Conservation (phyloP, 1,139 yeast genomes). For the Blastobotrys proliferans region DNA sequence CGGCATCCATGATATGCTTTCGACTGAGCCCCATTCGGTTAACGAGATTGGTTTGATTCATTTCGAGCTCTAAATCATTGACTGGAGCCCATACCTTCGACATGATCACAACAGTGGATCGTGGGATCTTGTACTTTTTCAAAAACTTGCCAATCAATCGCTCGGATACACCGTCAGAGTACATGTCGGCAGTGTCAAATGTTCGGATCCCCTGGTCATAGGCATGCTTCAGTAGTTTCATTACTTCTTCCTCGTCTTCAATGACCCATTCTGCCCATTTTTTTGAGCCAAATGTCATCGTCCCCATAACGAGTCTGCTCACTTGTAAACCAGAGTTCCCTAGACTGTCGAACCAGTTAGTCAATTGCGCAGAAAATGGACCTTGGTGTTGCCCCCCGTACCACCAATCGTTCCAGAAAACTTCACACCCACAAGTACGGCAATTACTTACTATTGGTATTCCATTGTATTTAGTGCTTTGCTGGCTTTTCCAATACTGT, state of each 20-base stretch:
- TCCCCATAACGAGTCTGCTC: constrained; percentile 52
- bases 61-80: constrained; percentile 31
- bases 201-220: constrained; percentile 49
- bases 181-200: constrained; percentile 47
- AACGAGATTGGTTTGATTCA: constrained; percentile 37
- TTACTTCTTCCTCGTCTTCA: constrained; percentile 40
- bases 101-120: constrained; percentile 37
- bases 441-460: too few relatives aligned
- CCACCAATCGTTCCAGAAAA: too few relatives aligned
- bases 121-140: constrained; percentile 38
- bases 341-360: constrained; percentile 8
- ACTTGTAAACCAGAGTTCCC: constrained; percentile 54
- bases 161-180: constrained; percentile 44
- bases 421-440: too few relatives aligned
- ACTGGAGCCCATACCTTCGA: constrained; percentile 29
- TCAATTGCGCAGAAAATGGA: too few relatives aligned
- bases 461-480: too few relatives aligned
- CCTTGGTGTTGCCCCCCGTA: too few relatives aligned
- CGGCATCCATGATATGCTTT: constrained; percentile 51
- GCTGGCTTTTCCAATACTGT: too few relatives aligned
- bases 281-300: constrained; percentile 52
- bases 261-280: constrained; percentile 49
- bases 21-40: constrained; percentile 25
- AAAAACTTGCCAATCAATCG: constrained; percentile 39
- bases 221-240: constrained; percentile 44